A percentile compares a stretch with the other conserved stretches of the same genome.
These are phyloP conservation scores for Erodium texanum DNA, from an alignment of 441 rosid species.

Conservation along the genomic window DNA sequence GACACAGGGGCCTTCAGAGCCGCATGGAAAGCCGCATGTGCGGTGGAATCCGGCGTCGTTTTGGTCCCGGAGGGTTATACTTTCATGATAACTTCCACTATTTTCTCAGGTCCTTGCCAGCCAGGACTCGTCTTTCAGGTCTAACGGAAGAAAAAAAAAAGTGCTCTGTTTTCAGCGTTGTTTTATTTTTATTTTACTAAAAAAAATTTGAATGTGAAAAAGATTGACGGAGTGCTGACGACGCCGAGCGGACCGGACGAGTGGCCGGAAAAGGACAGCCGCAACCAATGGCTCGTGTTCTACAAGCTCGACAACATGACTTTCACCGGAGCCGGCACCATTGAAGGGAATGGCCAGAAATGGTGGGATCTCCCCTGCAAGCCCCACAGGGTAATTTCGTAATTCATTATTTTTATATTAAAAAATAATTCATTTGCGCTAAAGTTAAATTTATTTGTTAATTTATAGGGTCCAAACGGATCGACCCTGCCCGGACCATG, in stretches of 20 bases:
- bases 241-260: conserved; percentile 86
- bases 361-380: conserved; percentile 99
- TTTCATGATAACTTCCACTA: conserved; percentile 74
- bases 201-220: conserved; percentile 6
- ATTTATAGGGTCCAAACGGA: conserved; percentile 61
- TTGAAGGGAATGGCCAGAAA: conserved; percentile 89
- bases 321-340: conserved; percentile 66
- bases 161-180: background rate
- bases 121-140: conserved; percentile 77
- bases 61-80: conserved; percentile 57
- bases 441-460: too few relatives aligned
- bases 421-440: too few relatives aligned
- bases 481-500: conserved; percentile 55
- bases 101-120: conserved; percentile 86
- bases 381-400: conserved; percentile 70
- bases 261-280: conserved; percentile 79
- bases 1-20: conserved; percentile 65
- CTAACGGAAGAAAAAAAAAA: background rate
- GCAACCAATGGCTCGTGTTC: conserved; percentile 82
- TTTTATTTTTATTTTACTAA: background rate
- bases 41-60: conserved; percentile 49
- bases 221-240: conserved; percentile 81
- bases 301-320: conserved; percentile 54
- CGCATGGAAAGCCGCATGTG: conserved; percentile 91
- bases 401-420: too few relatives aligned